Conservation (phyloP, 2,329 filamentous ascomycete genomes). For the Nemania serpens region DNA sequence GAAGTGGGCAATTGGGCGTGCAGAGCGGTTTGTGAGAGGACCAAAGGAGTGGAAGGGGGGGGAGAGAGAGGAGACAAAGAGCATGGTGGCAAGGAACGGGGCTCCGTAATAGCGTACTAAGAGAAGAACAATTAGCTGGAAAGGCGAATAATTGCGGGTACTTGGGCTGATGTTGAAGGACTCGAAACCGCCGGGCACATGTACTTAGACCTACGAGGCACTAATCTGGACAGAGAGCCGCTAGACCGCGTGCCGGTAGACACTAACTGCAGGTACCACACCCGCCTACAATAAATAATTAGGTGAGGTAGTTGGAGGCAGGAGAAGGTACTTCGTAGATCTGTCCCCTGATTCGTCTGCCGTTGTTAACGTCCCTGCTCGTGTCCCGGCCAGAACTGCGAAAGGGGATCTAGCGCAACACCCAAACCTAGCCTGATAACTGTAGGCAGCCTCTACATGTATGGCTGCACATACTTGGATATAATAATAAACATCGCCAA, state of each 20-base stretch:
- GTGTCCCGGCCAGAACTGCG: too few relatives aligned
- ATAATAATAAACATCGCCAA: background rate
- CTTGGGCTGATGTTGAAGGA: background rate
- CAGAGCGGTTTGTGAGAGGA: slow-evolving; percentile 26
- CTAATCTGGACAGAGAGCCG: slow-evolving; percentile 11
- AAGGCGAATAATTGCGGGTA: slow-evolving; percentile 32
- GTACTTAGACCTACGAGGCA: background rate
- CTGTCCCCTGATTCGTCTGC: slow-evolving; percentile 27
- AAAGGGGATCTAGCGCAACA: too few relatives aligned
- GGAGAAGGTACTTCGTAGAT: slow-evolving; percentile 9
- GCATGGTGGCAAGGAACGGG: slow-evolving; percentile 25
- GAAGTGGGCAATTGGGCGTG: slow-evolving; percentile 17
- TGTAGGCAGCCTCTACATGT: background rate
- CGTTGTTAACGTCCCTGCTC: slow-evolving; percentile 18
- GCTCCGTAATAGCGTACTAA: slow-evolving; percentile 5
- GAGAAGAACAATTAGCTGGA: slow-evolving; percentile 1
- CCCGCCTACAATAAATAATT: background rate
- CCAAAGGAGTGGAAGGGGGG: slow-evolving; percentile 17
- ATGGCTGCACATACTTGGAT: too few relatives aligned
- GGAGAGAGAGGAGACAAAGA: slow-evolving; percentile 23
- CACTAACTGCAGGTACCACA: slow-evolving; percentile 8
- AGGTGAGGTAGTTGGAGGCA: too few relatives aligned
- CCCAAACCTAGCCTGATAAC: background rate
- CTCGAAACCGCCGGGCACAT: background rate
- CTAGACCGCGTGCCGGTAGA: slow-evolving; percentile 13